A percentile compares a stretch with the other conserved stretches of the same genome.
These are phyloP conservation scores for Saxispiralis lemnorum DNA, from an alignment of 495 filamentous ascomycete genomes.

Conservation along the genomic window DNA sequence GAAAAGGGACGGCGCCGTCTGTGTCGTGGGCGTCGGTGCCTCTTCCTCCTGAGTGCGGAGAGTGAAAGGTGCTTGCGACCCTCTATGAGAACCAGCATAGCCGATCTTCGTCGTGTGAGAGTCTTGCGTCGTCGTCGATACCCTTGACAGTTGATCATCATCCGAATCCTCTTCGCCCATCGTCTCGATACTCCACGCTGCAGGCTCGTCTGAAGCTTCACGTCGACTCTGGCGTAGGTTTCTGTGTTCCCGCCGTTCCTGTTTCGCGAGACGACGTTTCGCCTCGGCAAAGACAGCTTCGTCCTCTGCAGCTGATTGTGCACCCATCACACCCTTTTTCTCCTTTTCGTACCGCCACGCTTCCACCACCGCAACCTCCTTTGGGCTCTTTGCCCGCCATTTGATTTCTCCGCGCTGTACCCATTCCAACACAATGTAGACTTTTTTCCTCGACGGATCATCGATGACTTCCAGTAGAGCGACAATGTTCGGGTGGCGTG, in stretches of 20 bases:
- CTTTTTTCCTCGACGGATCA: conserved; percentile 85
- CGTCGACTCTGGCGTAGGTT: conserved; percentile 8
- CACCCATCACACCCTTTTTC: conserved; percentile 31
- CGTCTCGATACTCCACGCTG: conserved; percentile 65
- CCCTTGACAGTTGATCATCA: conserved; percentile 13
- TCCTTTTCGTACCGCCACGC: conserved; percentile 60
- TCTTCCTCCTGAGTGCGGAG: conserved; percentile 7
- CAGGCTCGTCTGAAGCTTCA: conserved; percentile 6
- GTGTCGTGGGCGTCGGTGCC: background rate
- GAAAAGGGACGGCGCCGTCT: background rate
- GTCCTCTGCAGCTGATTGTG: conserved; percentile 34
- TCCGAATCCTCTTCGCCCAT: conserved; percentile 30
- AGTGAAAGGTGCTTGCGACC: conserved; percentile 6
- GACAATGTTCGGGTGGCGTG: conserved; percentile 86
- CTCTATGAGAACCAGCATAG: background rate
- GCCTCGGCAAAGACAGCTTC: conserved; percentile 30
- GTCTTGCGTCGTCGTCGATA: conserved; percentile 9
- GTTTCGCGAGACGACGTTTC: conserved; percentile 15
- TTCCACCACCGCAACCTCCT: conserved; percentile 66
- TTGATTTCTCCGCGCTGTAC: conserved; percentile 84
- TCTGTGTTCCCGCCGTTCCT: conserved; percentile 11
- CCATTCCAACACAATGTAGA: conserved; percentile 92
- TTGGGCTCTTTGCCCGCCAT: conserved; percentile 72
- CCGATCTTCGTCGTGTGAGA: conserved; percentile 1
- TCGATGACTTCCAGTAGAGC: conserved; percentile 93